Percentiles rank a stretch among this genome's conserved stretches.
Conservation (phyloP, 164 flowering plant genomes). For the Buxus sempervirens region DNA sequence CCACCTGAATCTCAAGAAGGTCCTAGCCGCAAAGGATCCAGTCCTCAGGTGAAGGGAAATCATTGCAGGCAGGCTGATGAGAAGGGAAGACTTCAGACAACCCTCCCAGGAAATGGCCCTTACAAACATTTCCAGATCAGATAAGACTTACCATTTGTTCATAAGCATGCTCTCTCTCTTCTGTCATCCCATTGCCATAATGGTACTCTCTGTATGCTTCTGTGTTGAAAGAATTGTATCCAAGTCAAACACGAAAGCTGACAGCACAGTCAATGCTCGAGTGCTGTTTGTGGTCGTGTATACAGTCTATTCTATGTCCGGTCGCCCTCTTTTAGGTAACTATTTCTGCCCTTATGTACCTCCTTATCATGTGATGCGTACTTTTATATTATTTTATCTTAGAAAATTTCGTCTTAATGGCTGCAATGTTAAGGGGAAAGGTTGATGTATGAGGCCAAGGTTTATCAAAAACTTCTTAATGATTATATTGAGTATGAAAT, state of each 20-base stretch:
- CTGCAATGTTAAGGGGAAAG: neutral
- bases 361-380: neutral
- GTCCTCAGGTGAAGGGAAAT: slow-evolving; percentile 3
- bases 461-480: too few species aligned
- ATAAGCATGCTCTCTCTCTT: slow-evolving; percentile 77
- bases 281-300: neutral
- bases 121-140: slow-evolving; percentile 19
- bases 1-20: slow-evolving; percentile 47
- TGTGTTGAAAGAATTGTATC: slow-evolving; percentile 1
- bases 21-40: slow-evolving; percentile 21
- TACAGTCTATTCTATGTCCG: neutral
- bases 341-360: neutral
- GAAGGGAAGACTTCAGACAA: too few species aligned
- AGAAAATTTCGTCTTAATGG: neutral
- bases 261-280: neutral
- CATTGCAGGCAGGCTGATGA: slow-evolving; percentile 1
- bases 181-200: slow-evolving; percentile 52
- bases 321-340: neutral
- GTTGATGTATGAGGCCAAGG: neutral
- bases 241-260: slow-evolving; percentile 1
- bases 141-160: slow-evolving; percentile 22
- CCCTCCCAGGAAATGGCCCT: neutral
- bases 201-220: slow-evolving; percentile 1
- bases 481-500: too few species aligned
- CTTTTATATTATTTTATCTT: neutral